Base-by-base conservation (phyloP, 176 grass and related monocot genomes). In the Bolboschoenus planiculmis region DNA sequence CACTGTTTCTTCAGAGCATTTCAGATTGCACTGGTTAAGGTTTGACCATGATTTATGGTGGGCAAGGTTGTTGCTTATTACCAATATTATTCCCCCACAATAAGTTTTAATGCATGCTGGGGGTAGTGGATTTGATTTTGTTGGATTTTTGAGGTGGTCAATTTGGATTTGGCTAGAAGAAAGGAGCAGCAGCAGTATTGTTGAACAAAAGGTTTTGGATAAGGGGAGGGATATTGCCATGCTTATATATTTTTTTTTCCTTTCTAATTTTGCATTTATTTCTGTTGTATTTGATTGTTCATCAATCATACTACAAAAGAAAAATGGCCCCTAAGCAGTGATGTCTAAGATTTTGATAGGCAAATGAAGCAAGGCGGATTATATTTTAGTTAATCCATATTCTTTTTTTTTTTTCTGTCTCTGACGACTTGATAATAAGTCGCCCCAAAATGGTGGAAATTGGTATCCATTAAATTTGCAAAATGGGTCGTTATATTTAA, bases 1-100 rank as follows among this genome's bases (percentile, higher is more conserved):
- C 79, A 75, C 66, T 35, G 20, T 96, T 99, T 82, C 44, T 99
- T 24, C 84, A 91, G 83, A 90, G 56, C 26, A 40, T 93, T 73
- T 77, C 90, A 53, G 75, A 83, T 14, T 85, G 84, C 55, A 74
- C 67, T 84, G 57, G 47, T 76, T 78, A 47, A 56, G 85, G 36
- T 77, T 77, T 29, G 26, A 53, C 27, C 15, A 29, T 53, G 2
- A 76, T 33, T 31, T 77, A 30, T 77, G 24, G 46, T 33, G 23
- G 15, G 6, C 72, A 34, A 18, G 27, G 72, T 33, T 33, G 37
- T 82, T 63, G 80, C 23, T 34, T 46, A 18, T 5, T 56, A 63
- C 56, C 40, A 46, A 82, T 66, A 46, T 5, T 82, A 63, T 80
- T 80, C 51, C 56, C 16, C 1, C 4, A 29, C 53, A 81, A 81